Percentiles rank a stretch among this genome's conserved stretches.
Evolutionary conservation across 495 filamentous ascomycete genomes (phyloP).

Genomic region (Amphirosellinia nigrospora): DNA sequence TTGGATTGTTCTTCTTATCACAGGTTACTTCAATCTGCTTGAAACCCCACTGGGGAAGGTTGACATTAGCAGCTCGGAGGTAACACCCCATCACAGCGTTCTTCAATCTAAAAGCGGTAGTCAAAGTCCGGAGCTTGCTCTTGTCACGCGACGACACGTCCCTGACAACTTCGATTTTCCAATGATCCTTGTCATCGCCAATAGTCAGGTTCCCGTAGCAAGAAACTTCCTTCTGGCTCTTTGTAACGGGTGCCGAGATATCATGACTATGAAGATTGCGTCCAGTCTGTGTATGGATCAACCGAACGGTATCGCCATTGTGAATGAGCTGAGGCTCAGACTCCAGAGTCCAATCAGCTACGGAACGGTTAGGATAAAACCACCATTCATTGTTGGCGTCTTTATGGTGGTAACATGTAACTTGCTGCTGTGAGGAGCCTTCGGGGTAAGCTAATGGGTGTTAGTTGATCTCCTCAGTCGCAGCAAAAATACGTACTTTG

Average conservation of each 20-base stretch:
- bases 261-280: slow-evolving; percentile 95
- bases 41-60: slow-evolving; percentile 98
- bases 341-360: slow-evolving; percentile 74
- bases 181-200: slow-evolving; percentile 98
- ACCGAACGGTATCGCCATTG: slow-evolving; percentile 78
- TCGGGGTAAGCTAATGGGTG: slow-evolving; percentile 75
- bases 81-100: slow-evolving; percentile 89
- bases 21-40: slow-evolving; percentile 99
- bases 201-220: slow-evolving; percentile 96
- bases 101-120: slow-evolving; percentile 88
- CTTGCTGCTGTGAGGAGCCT: slow-evolving; percentile 91
- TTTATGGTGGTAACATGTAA: slow-evolving; percentile 99
- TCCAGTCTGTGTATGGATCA: slow-evolving; percentile 94
- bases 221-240: slow-evolving; percentile 90
- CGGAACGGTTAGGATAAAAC: slow-evolving; percentile 87
- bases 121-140: slow-evolving; percentile 88
- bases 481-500: slow-evolving; percentile 56
- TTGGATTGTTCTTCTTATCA: slow-evolving; percentile 88
- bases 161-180: slow-evolving; percentile 88
- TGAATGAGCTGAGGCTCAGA: slow-evolving; percentile 70
- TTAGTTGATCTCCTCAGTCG: slow-evolving; percentile 22
- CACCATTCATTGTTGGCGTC: slow-evolving; percentile 99
- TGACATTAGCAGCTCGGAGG: slow-evolving; percentile 92
- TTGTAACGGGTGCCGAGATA: slow-evolving; percentile 85
- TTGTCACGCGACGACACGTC: slow-evolving; percentile 87